These are phyloP conservation scores for Aquilaria yunnanensis DNA, from an alignment of 345 rosid genomes.

Conservation along the genomic window DNA sequence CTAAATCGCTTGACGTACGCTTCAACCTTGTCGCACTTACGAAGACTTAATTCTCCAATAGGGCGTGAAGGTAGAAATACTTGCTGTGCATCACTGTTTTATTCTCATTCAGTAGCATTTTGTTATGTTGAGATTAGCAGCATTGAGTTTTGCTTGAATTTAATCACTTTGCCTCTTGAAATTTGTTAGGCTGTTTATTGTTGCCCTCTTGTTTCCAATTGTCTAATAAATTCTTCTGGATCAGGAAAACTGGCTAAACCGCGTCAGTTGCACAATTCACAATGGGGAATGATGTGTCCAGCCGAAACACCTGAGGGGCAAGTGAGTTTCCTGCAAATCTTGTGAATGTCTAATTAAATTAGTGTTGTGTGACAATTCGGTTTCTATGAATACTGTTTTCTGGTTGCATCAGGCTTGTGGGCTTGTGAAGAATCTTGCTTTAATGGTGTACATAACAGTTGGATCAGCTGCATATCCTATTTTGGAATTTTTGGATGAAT, in stretches of 20 bases:
- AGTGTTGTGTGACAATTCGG: too few relatives aligned
- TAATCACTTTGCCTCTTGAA: constrained; percentile 3
- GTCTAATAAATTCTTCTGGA: constrained; percentile 15
- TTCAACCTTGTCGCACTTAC: constrained; percentile 88
- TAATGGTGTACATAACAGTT: constrained; percentile 96
- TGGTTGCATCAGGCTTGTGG: constrained; percentile 76
- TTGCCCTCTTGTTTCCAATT: background rate
- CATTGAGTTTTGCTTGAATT: constrained; percentile 7
- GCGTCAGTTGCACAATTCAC: constrained; percentile 96
- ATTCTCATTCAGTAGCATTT: background rate
- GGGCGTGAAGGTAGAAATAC: constrained; percentile 88
- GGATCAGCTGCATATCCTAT: constrained; percentile 97
- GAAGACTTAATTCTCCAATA: constrained; percentile 95
- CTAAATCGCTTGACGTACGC: constrained; percentile 94
- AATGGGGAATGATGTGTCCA: constrained; percentile 99
- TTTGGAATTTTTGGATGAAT: constrained; percentile 88
- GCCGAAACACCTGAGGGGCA: constrained; percentile 99
- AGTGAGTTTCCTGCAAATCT: constrained; percentile 33
- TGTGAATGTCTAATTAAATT: too few relatives aligned
- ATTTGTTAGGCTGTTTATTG: background rate
- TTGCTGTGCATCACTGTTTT: constrained; percentile 8
- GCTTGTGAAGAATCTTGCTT: constrained; percentile 90
- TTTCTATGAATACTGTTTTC: constrained; percentile 1
- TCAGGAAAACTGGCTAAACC: constrained; percentile 98
- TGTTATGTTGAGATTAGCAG: background rate